Conservation (phyloP, 2,329 filamentous ascomycete species). For the Colletotrichum somersetense region DNA sequence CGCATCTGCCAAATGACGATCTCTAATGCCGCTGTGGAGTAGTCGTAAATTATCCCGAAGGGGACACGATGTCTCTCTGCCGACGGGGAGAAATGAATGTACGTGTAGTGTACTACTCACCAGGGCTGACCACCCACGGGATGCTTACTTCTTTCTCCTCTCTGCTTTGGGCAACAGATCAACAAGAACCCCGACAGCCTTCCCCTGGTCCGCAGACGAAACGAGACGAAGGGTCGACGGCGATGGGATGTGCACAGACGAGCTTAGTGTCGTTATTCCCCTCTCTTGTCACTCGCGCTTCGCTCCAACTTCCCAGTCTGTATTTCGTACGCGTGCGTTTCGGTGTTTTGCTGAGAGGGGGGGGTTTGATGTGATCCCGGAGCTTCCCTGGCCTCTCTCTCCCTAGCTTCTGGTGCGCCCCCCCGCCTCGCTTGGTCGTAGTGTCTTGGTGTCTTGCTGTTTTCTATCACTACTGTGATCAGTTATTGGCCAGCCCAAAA, state of each 20-base stretch:
- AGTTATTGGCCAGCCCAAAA: constrained; percentile 40
- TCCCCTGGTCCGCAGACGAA: neutral
- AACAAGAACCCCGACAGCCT: neutral
- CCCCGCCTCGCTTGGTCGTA: neutral
- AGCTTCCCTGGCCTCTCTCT: constrained; percentile 30
- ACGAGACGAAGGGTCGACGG: constrained; percentile 11
- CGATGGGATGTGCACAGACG: neutral
- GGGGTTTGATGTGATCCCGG: constrained; percentile 27
- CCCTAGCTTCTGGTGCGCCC: constrained; percentile 12
- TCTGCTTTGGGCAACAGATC: constrained; percentile 28
- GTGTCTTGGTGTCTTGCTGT: constrained; percentile 7
- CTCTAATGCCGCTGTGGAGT: constrained; percentile 40
- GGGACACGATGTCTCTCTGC: constrained; percentile 14
- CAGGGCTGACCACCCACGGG: constrained; percentile 1
- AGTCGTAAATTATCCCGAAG: constrained; percentile 39
- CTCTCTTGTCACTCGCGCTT: constrained; percentile 7
- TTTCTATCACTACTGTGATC: constrained; percentile 21
- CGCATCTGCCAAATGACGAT: constrained; percentile 44
- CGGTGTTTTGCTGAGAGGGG: neutral
- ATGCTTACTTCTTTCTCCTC: constrained; percentile 29
- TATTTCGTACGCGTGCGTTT: constrained; percentile 11
- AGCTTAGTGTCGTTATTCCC: neutral
- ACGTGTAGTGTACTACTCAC: too few relatives aligned
- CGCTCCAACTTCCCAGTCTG: constrained; percentile 6
- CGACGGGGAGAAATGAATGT: constrained; percentile 2